Percentiles rank a stretch among this genome's conserved stretches.
Conservation (phyloP, 371 early-diverging fungal species). For the Zychaea mexicana region DNA sequence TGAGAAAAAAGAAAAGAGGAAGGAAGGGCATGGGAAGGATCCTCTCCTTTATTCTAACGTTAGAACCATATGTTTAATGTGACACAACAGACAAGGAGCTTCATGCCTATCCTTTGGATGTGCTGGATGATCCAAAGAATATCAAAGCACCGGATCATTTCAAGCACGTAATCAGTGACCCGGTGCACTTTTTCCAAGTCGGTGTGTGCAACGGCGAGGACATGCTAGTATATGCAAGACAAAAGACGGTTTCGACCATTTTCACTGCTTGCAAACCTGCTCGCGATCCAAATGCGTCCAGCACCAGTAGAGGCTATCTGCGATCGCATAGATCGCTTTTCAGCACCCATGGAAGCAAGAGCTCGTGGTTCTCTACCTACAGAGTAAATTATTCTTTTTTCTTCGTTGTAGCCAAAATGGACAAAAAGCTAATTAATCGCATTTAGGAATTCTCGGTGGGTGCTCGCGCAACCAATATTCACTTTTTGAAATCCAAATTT, state of each 20-base stretch:
- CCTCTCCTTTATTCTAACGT: no score
- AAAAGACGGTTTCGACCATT: slow-evolving; percentile 30
- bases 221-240: slow-evolving; percentile 49
- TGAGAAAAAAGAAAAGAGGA: background rate
- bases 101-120: slow-evolving; percentile 54
- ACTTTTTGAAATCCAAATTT: slow-evolving; percentile 64
- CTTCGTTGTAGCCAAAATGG: no score
- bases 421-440: background rate
- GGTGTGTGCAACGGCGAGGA: slow-evolving; percentile 58
- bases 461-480: slow-evolving; percentile 61
- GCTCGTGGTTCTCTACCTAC: slow-evolving; percentile 17
- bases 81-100: slow-evolving; percentile 61
- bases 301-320: background rate
- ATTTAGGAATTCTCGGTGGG: slow-evolving; percentile 73
- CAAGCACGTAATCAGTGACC: slow-evolving; percentile 46
- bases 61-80: no score
- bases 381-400: slow-evolving; percentile 8
- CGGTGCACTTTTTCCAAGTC: slow-evolving; percentile 67
- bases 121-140: slow-evolving; percentile 27
- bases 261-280: slow-evolving; percentile 19
- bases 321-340: background rate
- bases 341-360: slow-evolving; percentile 17
- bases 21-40: background rate
- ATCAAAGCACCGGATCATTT: slow-evolving; percentile 25
- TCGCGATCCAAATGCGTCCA: background rate